These are phyloP conservation scores for Zygnema cylindricum DNA, from an alignment of 139 green algal species.

Conservation along the genomic window DNA sequence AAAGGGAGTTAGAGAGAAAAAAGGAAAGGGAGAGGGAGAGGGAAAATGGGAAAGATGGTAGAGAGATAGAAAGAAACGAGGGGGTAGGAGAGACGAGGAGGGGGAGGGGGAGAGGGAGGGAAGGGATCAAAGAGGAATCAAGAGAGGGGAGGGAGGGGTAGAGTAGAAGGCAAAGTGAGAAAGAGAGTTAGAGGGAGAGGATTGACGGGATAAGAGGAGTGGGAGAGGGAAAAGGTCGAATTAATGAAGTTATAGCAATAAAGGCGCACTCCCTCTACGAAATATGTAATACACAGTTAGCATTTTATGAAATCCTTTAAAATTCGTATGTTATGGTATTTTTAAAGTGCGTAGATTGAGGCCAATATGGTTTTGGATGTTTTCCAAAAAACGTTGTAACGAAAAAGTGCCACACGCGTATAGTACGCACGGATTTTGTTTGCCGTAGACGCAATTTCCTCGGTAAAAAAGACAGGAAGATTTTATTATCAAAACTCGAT, in stretches of 20 bases:
- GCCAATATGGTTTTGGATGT: neutral
- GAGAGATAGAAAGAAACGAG: too few relatives aligned
- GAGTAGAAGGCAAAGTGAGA: neutral
- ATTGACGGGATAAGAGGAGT: neutral
- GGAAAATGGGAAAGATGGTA: neutral
- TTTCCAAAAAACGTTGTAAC: neutral
- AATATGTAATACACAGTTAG: too few relatives aligned
- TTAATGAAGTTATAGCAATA: neutral
- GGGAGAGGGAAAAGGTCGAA: neutral
- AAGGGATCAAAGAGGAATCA: neutral
- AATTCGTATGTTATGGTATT: too few relatives aligned
- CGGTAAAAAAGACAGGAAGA: too few relatives aligned
- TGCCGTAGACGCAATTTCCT: too few relatives aligned
- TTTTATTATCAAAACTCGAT: too few relatives aligned
- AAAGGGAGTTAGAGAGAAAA: too few relatives aligned
- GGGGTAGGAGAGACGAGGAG: neutral
- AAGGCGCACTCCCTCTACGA: neutral
- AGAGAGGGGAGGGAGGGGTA: neutral
- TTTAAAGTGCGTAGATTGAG: too few relatives aligned
- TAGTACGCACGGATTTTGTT: too few relatives aligned
- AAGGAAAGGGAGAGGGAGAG: neutral
- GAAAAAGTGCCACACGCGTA: too few relatives aligned
- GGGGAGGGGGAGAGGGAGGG: slow-evolving; percentile 10
- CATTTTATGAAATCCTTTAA: too few relatives aligned
- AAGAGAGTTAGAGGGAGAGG: neutral